A percentile compares a stretch with the other conserved stretches of the same genome.
Evolutionary conservation across 176 grass and related monocot genomes (phyloP).

Genomic region (Triticum urartu): DNA sequence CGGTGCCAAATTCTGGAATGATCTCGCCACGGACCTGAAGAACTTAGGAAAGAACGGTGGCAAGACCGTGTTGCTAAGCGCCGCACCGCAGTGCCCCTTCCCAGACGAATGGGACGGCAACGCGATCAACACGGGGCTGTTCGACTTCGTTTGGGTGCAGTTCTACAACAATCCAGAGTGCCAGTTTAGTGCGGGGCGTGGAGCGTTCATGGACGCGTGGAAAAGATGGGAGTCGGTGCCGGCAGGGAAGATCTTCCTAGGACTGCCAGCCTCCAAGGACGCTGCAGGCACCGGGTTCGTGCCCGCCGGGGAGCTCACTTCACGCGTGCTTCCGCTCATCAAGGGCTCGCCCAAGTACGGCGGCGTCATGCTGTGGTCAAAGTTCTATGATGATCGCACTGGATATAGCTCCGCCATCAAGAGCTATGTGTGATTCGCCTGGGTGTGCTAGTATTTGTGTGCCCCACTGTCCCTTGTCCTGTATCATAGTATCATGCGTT

Average conservation of each 20-base stretch:
- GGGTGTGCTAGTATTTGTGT: background rate
- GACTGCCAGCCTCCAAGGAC: conserved; percentile 48
- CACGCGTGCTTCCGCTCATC: conserved; percentile 54
- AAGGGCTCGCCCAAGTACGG: conserved; percentile 55
- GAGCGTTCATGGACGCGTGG: conserved; percentile 55
- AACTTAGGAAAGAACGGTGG: conserved; percentile 27
- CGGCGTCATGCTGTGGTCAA: conserved; percentile 77
- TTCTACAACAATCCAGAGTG: conserved; percentile 68
- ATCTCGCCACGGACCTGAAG: conserved; percentile 49
- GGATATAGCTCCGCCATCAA: conserved; percentile 54
- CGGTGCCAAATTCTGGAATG: conserved; percentile 42
- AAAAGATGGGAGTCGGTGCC: conserved; percentile 60
- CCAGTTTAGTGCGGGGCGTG: conserved; percentile 32
- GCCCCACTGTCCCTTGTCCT: too few relatives aligned
- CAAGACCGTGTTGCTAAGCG: conserved; percentile 48
- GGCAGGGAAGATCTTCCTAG: conserved; percentile 50
- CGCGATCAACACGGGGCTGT: conserved; percentile 51
- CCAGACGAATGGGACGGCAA: conserved; percentile 45
- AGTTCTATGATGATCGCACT: conserved; percentile 57
- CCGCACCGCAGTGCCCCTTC: conserved; percentile 78
- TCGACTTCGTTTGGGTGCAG: conserved; percentile 70
- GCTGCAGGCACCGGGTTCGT: conserved; percentile 53
- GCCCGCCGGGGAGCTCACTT: conserved; percentile 45
- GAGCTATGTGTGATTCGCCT: conserved; percentile 35
- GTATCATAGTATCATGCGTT: too few relatives aligned